phyloP scores from a whole-genome alignment of 345 rosid species.

The Salix suchowensis region DNA sequence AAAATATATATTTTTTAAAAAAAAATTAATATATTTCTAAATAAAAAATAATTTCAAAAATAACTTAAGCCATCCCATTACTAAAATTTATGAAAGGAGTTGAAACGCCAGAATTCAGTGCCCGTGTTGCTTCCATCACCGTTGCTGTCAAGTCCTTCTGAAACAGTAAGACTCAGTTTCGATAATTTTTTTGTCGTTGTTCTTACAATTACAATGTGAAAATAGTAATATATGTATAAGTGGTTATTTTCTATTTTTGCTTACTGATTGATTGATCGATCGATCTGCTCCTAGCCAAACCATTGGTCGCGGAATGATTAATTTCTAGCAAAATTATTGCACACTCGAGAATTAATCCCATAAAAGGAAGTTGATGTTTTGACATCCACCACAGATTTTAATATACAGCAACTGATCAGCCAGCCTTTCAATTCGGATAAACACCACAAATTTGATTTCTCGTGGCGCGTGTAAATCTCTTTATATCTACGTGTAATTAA shows the following conservation, averaged over 20 bases:
- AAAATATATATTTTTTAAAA: no score
- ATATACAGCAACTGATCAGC: neutral
- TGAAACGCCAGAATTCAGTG: no score
- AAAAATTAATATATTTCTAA: no score
- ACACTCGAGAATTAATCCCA: neutral
- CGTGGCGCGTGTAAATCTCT: neutral
- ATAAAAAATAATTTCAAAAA: no score
- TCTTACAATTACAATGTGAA: neutral
- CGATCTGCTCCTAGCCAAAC: neutral
- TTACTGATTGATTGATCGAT: neutral
- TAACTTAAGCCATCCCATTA: no score
- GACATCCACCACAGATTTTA: neutral
- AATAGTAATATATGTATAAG: no score
- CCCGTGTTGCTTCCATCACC: no score
- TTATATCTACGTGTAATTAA: neutral
- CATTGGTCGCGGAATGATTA: no score
- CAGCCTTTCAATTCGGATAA: neutral
- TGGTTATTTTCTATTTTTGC: no score
- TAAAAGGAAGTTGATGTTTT: neutral
- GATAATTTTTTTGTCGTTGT: neutral
- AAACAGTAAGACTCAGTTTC: neutral
- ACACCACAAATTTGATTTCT: neutral
- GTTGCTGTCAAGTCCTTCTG: neutral
- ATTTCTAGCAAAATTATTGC: neutral
- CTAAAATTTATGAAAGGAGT: no score